phyloP scores from a whole-genome alignment of 495 filamentous ascomycete genomes.

The Trichocladium antarcticum region DNA sequence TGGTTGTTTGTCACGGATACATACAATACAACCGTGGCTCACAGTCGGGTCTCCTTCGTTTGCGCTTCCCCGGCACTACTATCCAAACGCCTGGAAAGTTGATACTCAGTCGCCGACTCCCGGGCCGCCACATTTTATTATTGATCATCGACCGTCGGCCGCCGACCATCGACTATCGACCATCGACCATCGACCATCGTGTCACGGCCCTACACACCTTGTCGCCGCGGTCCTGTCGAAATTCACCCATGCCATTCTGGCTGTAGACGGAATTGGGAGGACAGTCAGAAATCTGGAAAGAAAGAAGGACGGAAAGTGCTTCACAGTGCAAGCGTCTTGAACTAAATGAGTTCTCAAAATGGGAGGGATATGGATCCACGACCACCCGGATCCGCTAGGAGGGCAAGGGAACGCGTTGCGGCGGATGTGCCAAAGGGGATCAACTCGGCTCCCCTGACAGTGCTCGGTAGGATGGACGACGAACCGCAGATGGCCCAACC shows the following conservation, averaged over 20 bases:
- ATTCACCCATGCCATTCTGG: slow-evolving; percentile 24
- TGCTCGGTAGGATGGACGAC: slow-evolving; percentile 27
- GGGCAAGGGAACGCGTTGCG: slow-evolving; percentile 37
- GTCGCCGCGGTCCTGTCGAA: slow-evolving; percentile 1
- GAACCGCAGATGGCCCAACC: slow-evolving; percentile 42
- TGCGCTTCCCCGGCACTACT: slow-evolving; percentile 14
- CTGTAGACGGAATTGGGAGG: slow-evolving; percentile 18
- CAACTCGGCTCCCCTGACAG: slow-evolving; percentile 15
- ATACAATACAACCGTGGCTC: slow-evolving; percentile 27
- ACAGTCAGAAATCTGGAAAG: slow-evolving; percentile 10
- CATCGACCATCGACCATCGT: slow-evolving; percentile 5
- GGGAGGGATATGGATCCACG: slow-evolving; percentile 36
- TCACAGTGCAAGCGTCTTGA: slow-evolving; percentile 15
- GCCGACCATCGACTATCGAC: too few species aligned
- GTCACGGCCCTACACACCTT: slow-evolving; percentile 7
- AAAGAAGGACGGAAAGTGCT: slow-evolving; percentile 15
- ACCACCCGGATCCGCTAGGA: slow-evolving; percentile 34
- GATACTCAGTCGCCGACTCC: slow-evolving; percentile 7
- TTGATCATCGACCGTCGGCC: too few species aligned
- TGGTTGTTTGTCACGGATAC: slow-evolving; percentile 26
- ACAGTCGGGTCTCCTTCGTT: slow-evolving; percentile 17
- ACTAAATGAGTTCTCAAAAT: slow-evolving; percentile 44
- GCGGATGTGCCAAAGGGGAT: slow-evolving; percentile 21
- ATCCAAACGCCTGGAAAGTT: slow-evolving; percentile 16
- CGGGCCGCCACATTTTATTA: slow-evolving; percentile 7